Base-by-base conservation (phyloP, 441 rosid genomes). In the Bocquillonia castaneifolia region DNA sequence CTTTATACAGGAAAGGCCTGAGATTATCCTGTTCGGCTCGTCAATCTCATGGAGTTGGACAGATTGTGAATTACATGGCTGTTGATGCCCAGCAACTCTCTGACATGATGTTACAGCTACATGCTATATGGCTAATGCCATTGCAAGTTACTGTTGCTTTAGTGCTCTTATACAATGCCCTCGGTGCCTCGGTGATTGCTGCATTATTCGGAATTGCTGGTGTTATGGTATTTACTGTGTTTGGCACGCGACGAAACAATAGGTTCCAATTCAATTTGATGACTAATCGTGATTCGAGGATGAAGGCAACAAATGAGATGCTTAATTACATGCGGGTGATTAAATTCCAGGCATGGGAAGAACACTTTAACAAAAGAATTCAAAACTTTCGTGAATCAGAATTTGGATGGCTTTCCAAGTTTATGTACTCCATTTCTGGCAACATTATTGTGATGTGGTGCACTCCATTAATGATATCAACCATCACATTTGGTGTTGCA, bases 271-370 rank as follows among this genome's bases (percentile, higher is more conserved):
- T 69, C 67, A 87, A 78, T 37, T 47, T 90, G 83, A 90, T 90
- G 98, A 71, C 51, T 45, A 85, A 85, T 51, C 88, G 97, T 0
- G 98, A 93, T 77, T 85, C 77, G 25, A 83, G 98, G 68, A 93
- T 93, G 97, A 90, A 93, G 76, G 98, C 96, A 2, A 89, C 89
- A 1, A 93, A 93, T 42, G 98, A 93, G 78, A 87, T 93, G 96
- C 96, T 93, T 18, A 93, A 87, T 54, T 87, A 86, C 76, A 87
- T 93, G 96, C 81, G 97, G 5, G 96, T 93, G 75, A 93, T 93
- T 52, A 93, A 93, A 82, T 90, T 93, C 76, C 98, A 93, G 67
- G 98, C 97, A 18, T 93, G 98, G 97, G 98, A 93, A 75, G 83
- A 86, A 39, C 96, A 93, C 78, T 88, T 90, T 77, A 87, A 88